These are phyloP conservation scores for Aspergillus saccharolyticus DNA, from an alignment of 495 filamentous ascomycete genomes.

Conservation along the genomic window DNA sequence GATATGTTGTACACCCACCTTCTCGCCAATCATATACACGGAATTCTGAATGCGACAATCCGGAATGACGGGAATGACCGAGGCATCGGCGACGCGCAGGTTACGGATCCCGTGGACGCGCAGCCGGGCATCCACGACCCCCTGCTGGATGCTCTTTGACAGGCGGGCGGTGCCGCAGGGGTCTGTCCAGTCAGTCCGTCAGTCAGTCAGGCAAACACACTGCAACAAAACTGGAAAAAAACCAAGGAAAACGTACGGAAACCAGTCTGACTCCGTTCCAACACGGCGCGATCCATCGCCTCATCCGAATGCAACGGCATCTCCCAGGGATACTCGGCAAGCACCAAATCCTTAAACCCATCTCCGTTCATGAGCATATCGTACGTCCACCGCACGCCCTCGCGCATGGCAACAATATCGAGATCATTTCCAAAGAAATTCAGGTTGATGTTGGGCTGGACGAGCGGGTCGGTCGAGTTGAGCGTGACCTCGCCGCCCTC, in stretches of 20 bases:
- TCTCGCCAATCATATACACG: conserved; percentile 57
- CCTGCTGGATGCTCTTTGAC: conserved; percentile 46
- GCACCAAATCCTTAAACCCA: conserved; percentile 53
- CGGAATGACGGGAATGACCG: conserved; percentile 35
- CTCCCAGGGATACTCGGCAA: conserved; percentile 53
- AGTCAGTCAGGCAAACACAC: no score
- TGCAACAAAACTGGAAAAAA: not conserved
- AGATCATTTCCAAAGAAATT: conserved; percentile 54
- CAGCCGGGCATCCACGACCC: conserved; percentile 50
- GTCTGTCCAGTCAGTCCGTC: conserved; percentile 11
- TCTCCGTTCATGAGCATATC: conserved; percentile 52
- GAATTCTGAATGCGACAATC: conserved; percentile 42
- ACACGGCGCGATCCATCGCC: conserved; percentile 50
- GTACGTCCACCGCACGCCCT: conserved; percentile 51
- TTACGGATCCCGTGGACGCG: conserved; percentile 50
- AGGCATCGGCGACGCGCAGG: conserved; percentile 46
- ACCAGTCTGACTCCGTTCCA: conserved; percentile 54
- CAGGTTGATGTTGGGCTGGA: conserved; percentile 54
- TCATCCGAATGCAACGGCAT: conserved; percentile 53
- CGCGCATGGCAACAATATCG: conserved; percentile 53
- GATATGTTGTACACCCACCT: conserved; percentile 30
- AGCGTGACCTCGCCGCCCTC: conserved; percentile 46
- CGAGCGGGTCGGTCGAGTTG: conserved; percentile 45
- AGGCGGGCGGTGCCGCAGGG: conserved; percentile 53
- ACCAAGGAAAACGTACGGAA: conserved; percentile 37